A percentile compares a stretch with the other conserved stretches of the same genome.
Evolutionary conservation across 495 filamentous ascomycete genomes (phyloP).

Genomic region (Talaromyces liani): DNA sequence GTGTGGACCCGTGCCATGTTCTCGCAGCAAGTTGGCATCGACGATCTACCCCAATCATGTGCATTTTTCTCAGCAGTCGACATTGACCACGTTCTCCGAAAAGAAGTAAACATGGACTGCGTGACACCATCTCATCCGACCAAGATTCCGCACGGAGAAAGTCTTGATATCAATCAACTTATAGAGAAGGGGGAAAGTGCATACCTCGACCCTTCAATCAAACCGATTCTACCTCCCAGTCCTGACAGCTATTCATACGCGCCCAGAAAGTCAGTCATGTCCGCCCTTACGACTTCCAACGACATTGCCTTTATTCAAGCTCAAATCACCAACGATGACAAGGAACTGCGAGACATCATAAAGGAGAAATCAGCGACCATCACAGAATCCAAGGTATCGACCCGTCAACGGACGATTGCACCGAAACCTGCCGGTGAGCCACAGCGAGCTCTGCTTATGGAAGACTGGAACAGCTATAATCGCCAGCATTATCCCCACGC

Average conservation of each 20-base stretch:
- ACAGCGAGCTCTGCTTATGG: constrained; percentile 42
- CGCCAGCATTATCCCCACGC: neutral
- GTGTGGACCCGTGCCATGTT: constrained; percentile 98
- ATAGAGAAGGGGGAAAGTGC: constrained; percentile 59
- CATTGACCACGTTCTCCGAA: constrained; percentile 86
- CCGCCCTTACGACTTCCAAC: constrained; percentile 44
- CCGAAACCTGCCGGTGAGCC: constrained; percentile 24
- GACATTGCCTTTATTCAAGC: constrained; percentile 65
- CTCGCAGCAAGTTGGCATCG: constrained; percentile 88
- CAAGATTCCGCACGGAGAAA: constrained; percentile 79
- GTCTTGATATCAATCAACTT: constrained; percentile 67
- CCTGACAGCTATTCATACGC: constrained; percentile 57
- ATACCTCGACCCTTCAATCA: constrained; percentile 54
- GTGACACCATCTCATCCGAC: constrained; percentile 78
- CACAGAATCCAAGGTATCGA: constrained; percentile 11
- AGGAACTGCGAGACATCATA: constrained; percentile 67
- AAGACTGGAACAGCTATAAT: constrained; percentile 14
- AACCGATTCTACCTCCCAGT: constrained; percentile 43
- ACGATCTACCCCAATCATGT: constrained; percentile 87
- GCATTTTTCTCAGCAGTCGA: constrained; percentile 95
- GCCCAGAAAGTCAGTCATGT: constrained; percentile 73
- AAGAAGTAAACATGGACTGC: constrained; percentile 97
- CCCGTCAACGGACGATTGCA: constrained; percentile 15
- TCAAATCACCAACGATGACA: constrained; percentile 71
- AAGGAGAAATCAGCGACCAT: constrained; percentile 38